A percentile compares a stretch with the other conserved stretches of the same genome.
Evolutionary conservation across 495 filamentous ascomycete species (phyloP).

Genomic region (Delitschia confertaspora): DNA sequence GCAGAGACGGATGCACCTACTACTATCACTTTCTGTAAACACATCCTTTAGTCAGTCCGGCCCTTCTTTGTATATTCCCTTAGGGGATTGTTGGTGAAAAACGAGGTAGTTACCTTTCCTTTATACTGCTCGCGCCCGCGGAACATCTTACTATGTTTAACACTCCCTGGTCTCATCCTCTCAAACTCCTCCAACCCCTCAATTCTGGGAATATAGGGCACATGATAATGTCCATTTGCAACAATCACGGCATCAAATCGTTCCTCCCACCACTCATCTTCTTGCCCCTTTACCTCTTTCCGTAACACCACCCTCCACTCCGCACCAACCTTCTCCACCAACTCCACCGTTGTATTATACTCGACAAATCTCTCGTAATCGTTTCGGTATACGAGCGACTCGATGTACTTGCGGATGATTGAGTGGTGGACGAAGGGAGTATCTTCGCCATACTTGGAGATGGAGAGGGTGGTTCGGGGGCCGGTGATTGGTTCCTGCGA

Average conservation of each 20-base stretch:
- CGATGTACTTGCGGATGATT: conserved; percentile 8
- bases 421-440: conserved; percentile 7
- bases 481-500: conserved; percentile 36
- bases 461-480: background rate
- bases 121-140: conserved; percentile 2
- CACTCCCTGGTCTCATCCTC: background rate
- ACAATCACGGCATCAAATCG: conserved; percentile 18
- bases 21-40: conserved; percentile 11
- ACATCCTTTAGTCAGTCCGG: too few relatives aligned
- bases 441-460: conserved; percentile 3
- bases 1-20: conserved; percentile 15
- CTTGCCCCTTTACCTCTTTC: conserved; percentile 1
- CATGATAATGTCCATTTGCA: conserved; percentile 18
- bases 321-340: conserved; percentile 8
- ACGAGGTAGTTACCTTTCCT: conserved; percentile 11
- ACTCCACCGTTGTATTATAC: conserved; percentile 15
- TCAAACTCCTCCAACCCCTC: conserved; percentile 8
- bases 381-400: conserved; percentile 6
- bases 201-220: conserved; percentile 10
- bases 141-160: conserved; percentile 18
- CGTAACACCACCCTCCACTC: conserved; percentile 9
- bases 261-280: conserved; percentile 16
- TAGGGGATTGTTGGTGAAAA: background rate
- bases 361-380: conserved; percentile 8
- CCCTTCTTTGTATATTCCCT: background rate